These are phyloP conservation scores for Nakazawaea wyomingensis DNA, from an alignment of 805 yeast species.

Conservation along the genomic window DNA sequence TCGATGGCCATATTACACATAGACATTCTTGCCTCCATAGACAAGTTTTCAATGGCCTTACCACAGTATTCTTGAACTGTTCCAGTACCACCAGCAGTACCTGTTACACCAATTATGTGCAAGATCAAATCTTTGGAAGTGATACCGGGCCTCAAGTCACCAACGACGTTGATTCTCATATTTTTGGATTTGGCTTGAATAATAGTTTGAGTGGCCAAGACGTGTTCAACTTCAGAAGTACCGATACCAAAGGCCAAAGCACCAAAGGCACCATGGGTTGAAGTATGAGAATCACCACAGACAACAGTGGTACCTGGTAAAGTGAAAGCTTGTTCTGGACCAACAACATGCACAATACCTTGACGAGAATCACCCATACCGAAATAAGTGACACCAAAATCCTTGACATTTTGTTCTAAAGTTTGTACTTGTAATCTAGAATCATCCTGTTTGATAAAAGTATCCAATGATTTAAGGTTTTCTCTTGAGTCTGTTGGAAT, in stretches of 20 bases:
- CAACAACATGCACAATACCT: slow-evolving; percentile 97
- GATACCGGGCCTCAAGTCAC: slow-evolving; percentile 80
- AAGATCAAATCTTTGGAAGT: slow-evolving; percentile 94
- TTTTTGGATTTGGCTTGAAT: slow-evolving; percentile 94
- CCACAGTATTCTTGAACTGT: slow-evolving; percentile 96
- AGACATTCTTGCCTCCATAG: slow-evolving; percentile 99
- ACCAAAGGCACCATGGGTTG: slow-evolving; percentile 99
- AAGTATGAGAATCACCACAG: slow-evolving; percentile 98
- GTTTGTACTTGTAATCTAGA: slow-evolving; percentile 90
- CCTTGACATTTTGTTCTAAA: slow-evolving; percentile 86
- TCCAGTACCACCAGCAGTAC: slow-evolving; percentile 99
- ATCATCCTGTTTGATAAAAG: slow-evolving; percentile 86
- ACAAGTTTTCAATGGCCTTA: slow-evolving; percentile 79
- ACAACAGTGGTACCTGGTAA: slow-evolving; percentile 98
- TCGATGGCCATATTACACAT: slow-evolving; percentile 99
- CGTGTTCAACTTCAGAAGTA: slow-evolving; percentile 98
- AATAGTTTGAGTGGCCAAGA: slow-evolving; percentile 92
- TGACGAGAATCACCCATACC: slow-evolving; percentile 95
- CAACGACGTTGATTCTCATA: slow-evolving; percentile 85
- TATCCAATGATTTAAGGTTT: slow-evolving; percentile 62
- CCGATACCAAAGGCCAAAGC: slow-evolving; percentile 98
- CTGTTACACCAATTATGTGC: slow-evolving; percentile 93
- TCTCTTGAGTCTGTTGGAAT: slow-evolving; percentile 92
- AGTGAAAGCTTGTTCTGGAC: slow-evolving; percentile 99
- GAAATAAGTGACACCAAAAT: slow-evolving; percentile 83